Base-by-base conservation (phyloP, 2,329 filamentous ascomycete genomes). In the Meredithiella fracta region DNA sequence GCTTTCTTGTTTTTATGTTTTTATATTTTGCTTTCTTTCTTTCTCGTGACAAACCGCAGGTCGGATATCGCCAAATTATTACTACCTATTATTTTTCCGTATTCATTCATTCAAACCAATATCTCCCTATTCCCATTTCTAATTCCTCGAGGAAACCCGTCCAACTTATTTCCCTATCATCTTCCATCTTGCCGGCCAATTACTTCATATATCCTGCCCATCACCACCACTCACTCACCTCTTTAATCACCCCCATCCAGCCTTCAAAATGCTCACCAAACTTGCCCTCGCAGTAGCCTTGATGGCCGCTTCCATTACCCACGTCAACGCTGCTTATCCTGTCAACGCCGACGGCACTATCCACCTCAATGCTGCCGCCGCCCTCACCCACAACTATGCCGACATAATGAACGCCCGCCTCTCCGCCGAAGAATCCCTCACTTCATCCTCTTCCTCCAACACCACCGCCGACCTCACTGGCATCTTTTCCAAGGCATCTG, bases 271-370 rank as follows among this genome's bases (percentile, higher is more conserved):
- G 59, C 22, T 59, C 34, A 55, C 51, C 49, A 58, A 59, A 34
- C n/a, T 57, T 26, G 54, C 54, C n/a, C 40, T 60, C 26, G 52
- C 57, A 31, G 34, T 60, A 51, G 54, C 57, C 34, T 54, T 58
- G 2, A 23, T 59, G 23, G 37, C 59, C 23, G 60, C 59, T 44
- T 55, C 55, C 37, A 57, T 53, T 51, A 54, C 55, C 17, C 29
- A 26, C n/a, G 51, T 56, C 54, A 60, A 57, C 29, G 53, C 51
- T 23, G 37, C 34, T 20, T 42, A n/a, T 31, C 51, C 37, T 15
- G 56, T 42, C 22, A 49, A 22, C 37, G 26, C 53, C 9, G 47
- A 57, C 23, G 57, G 56, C 49, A 50, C 47, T 29, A 34, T 59
- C 14, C 40, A 47, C 22, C 47, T 61, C 25, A 42, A 26, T 25